Conservation (phyloP, 2,329 filamentous ascomycete genomes). For the Plectosphaerella cucumerina region DNA sequence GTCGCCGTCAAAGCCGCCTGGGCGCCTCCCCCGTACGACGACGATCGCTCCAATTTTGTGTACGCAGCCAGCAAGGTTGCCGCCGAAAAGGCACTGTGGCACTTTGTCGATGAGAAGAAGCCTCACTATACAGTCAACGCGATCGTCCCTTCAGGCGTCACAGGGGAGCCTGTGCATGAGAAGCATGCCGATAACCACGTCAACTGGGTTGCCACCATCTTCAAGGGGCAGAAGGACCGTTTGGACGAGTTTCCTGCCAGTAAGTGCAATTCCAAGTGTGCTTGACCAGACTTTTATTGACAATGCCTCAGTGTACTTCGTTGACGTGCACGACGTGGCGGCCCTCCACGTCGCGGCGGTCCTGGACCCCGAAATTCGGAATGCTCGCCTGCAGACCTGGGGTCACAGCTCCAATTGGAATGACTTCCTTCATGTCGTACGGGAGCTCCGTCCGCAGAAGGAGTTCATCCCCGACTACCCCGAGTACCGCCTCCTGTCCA, state of each 20-base stretch:
- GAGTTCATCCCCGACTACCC: slow-evolving; percentile 10
- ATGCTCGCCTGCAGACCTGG: slow-evolving; percentile 21
- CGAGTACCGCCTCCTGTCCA: background rate
- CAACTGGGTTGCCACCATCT: background rate
- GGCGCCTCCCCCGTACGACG: slow-evolving; percentile 21
- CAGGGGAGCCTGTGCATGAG: slow-evolving; percentile 13
- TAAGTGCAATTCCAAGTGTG: background rate
- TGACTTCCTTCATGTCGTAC: slow-evolving; percentile 16
- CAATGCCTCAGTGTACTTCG: slow-evolving; percentile 8
- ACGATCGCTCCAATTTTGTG: background rate
- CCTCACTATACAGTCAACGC: slow-evolving; percentile 20
- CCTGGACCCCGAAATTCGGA: slow-evolving; percentile 18
- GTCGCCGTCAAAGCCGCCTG: slow-evolving; percentile 21
- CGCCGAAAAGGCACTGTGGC: slow-evolving; percentile 22
- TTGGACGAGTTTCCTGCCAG: background rate
- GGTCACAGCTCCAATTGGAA: slow-evolving; percentile 16
- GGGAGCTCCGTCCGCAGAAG: slow-evolving; percentile 15
- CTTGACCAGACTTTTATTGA: background rate
- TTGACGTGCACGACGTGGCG: slow-evolving; percentile 22
- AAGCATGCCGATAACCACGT: slow-evolving; percentile 12
- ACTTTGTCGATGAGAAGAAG: slow-evolving; percentile 18
- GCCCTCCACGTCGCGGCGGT: slow-evolving; percentile 22
- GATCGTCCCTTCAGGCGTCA: slow-evolving; percentile 8
- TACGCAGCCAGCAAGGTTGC: slow-evolving; percentile 24
- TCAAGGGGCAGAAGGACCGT: slow-evolving; percentile 1